phyloP scores from a whole-genome alignment of 2,329 filamentous ascomycete species.

The Clonostachys solani region DNA sequence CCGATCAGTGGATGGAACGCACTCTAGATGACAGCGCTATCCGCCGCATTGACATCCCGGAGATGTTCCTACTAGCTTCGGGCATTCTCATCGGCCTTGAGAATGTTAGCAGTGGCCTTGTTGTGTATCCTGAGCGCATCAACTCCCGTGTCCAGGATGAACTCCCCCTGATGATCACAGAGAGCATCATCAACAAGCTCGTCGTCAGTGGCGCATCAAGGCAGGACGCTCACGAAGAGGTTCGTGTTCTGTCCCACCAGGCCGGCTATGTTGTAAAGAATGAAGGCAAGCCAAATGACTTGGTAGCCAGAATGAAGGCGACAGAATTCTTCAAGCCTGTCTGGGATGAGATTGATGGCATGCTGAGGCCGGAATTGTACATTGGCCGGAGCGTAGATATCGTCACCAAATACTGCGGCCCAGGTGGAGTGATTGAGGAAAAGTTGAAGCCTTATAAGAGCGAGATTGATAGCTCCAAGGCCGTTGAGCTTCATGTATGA shows the following conservation, averaged over 20 bases:
- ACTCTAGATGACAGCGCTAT: slow-evolving; percentile 75
- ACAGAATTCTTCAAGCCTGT: slow-evolving; percentile 74
- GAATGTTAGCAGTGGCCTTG: slow-evolving; percentile 64
- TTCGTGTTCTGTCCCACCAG: slow-evolving; percentile 77
- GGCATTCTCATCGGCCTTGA: slow-evolving; percentile 61
- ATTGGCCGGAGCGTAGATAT: slow-evolving; percentile 38
- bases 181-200: slow-evolving; percentile 70
- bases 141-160: slow-evolving; percentile 33
- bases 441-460: background rate
- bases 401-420: slow-evolving; percentile 38
- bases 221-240: slow-evolving; percentile 84
- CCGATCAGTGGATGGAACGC: slow-evolving; percentile 52
- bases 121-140: slow-evolving; percentile 62
- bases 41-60: slow-evolving; percentile 60
- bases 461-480: no score
- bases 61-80: slow-evolving; percentile 64
- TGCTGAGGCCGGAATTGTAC: slow-evolving; percentile 59
- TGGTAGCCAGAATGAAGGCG: slow-evolving; percentile 71
- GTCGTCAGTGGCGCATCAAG: slow-evolving; percentile 65
- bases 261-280: slow-evolving; percentile 29
- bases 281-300: slow-evolving; percentile 73
- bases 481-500: no score
- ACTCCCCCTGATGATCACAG: slow-evolving; percentile 81
- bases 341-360: slow-evolving; percentile 60
- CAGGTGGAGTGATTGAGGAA: slow-evolving; percentile 30